Conservation (phyloP, 768 basidiomycete genomes). For the Lactarius vividus region DNA sequence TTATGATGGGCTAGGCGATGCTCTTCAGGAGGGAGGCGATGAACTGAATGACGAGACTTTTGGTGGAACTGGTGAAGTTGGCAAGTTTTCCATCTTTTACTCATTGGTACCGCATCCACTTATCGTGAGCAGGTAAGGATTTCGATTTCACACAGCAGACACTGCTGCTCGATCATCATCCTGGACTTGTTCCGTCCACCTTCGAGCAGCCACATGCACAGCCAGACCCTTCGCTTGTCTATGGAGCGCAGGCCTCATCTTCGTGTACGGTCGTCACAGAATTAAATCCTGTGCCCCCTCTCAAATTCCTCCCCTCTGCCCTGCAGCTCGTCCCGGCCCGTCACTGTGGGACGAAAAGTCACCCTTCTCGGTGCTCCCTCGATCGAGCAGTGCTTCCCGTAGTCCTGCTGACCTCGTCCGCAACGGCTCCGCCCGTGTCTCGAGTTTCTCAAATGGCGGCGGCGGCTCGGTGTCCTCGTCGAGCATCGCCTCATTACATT, state of each 20-base stretch:
- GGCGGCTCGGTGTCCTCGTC: slow-evolving; percentile 21
- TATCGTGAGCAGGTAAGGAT: slow-evolving; percentile 63
- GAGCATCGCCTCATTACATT: slow-evolving; percentile 20
- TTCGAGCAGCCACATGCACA: slow-evolving; percentile 4
- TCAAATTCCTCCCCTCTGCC: slow-evolving; percentile 36
- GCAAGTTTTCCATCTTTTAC: slow-evolving; percentile 46
- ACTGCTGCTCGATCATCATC: slow-evolving; percentile 34
- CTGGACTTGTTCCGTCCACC: slow-evolving; percentile 7
- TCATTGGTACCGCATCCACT: not conserved
- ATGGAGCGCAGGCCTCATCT: slow-evolving; percentile 24
- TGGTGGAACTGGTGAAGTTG: slow-evolving; percentile 65
- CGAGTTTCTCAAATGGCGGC: slow-evolving; percentile 18
- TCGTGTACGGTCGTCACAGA: slow-evolving; percentile 34
- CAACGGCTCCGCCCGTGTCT: slow-evolving; percentile 29
- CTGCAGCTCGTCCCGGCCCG: slow-evolving; percentile 53
- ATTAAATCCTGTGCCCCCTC: slow-evolving; percentile 29
- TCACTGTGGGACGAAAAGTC: slow-evolving; percentile 84
- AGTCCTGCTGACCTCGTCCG: slow-evolving; percentile 31
- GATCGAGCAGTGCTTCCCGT: slow-evolving; percentile 28
- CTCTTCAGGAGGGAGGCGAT: slow-evolving; percentile 85
- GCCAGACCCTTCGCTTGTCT: slow-evolving; percentile 17
- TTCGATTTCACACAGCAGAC: slow-evolving; percentile 75
- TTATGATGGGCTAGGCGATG: slow-evolving; percentile 87
- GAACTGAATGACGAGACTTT: slow-evolving; percentile 98
- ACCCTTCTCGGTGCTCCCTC: slow-evolving; percentile 64